phyloP scores from a whole-genome alignment of 768 basidiomycete species.

The Mrakia frigida region DNA sequence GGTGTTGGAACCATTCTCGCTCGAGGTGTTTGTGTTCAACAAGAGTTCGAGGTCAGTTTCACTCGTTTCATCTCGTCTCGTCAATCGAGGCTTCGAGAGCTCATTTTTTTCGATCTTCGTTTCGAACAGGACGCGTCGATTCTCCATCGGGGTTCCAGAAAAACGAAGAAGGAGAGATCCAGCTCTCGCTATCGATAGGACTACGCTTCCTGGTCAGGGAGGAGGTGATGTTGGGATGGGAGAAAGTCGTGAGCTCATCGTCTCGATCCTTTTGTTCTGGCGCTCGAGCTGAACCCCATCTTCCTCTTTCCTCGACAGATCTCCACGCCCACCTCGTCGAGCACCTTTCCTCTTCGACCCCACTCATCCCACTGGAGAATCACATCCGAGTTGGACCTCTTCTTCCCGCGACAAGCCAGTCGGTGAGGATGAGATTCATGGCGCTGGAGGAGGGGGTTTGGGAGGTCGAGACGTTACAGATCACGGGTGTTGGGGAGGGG shows the following conservation, averaged over 20 bases:
- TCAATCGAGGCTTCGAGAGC: background rate
- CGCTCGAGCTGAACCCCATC: background rate
- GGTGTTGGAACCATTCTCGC: conserved; percentile 60
- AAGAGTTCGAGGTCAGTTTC: conserved; percentile 50
- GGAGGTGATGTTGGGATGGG: conserved; percentile 1
- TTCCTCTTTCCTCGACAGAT: conserved; percentile 20
- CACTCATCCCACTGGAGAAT: conserved; percentile 41
- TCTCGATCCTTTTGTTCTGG: background rate
- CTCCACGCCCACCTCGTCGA: conserved; percentile 33
- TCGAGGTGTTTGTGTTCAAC: conserved; percentile 85
- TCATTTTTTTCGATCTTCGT: background rate
- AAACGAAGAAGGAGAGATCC: conserved; percentile 27
- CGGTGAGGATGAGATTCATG: conserved; percentile 77
- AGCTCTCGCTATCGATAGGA: background rate
- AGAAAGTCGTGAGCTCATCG: conserved; percentile 20
- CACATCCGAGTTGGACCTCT: conserved; percentile 43
- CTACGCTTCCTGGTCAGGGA: too few relatives aligned
- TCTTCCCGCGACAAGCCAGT: conserved; percentile 60
- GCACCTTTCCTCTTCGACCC: conserved; percentile 35
- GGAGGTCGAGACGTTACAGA: conserved; percentile 61
- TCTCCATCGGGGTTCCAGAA: conserved; percentile 68
- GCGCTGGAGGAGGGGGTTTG: conserved; percentile 76
- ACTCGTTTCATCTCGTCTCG: too few relatives aligned
- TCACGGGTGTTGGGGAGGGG: conserved; percentile 70
- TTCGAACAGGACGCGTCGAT: conserved; percentile 58